A percentile compares a stretch with the other conserved stretches of the same genome.
phyloP scores from a whole-genome alignment of 140 eudicot species.

The Cichorium intybus region DNA sequence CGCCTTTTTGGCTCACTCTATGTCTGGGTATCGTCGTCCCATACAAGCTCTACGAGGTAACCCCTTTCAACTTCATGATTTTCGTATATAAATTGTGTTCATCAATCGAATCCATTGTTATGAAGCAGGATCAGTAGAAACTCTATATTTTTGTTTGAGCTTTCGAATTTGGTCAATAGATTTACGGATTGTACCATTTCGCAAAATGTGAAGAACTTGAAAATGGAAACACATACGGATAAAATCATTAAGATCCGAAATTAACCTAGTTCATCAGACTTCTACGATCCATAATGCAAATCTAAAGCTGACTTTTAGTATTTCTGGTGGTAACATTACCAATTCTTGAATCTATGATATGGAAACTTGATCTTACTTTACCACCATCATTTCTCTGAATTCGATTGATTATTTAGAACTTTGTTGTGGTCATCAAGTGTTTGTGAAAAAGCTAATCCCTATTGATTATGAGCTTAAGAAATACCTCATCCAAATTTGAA shows the following conservation, averaged over 20 bases:
- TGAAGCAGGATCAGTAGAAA: background rate
- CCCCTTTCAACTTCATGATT: background rate
- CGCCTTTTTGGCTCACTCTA: conserved; percentile 95
- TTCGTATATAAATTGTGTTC: background rate
- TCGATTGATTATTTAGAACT: background rate
- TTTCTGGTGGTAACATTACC: too few species aligned
- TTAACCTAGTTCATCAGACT: background rate
- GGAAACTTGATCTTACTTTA: background rate
- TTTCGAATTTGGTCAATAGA: background rate
- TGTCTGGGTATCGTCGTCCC: conserved; percentile 94
- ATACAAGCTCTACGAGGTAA: conserved; percentile 81
- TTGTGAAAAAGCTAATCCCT: background rate
- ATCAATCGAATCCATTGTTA: background rate
- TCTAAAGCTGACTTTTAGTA: background rate
- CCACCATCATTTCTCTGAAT: background rate
- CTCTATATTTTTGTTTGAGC: background rate
- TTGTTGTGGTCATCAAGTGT: conserved; percentile 4
- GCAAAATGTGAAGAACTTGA: background rate
- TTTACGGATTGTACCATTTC: conserved; percentile 4
- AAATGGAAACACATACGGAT: background rate
- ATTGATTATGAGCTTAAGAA: background rate
- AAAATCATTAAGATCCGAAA: background rate
- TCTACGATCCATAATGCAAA: background rate
- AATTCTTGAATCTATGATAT: too few species aligned
- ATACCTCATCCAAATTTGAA: background rate